Evolutionary conservation across 2,329 filamentous ascomycete genomes (phyloP).

Genomic region (Alternaria hordeiaustralica): DNA sequence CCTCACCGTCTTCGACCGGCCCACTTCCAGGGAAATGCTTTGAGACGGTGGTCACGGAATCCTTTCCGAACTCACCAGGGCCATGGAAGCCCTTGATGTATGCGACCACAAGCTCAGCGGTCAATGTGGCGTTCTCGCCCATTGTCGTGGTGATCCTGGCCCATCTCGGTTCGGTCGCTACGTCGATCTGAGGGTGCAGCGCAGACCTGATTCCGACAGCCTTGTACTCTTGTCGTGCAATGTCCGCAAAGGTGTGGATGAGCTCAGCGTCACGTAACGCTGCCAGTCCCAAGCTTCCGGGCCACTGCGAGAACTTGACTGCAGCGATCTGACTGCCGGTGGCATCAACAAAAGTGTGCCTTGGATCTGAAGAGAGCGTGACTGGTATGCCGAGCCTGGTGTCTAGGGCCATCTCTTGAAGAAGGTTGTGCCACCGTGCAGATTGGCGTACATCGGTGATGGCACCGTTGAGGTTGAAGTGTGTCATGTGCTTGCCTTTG

Average conservation of each 20-base stretch:
- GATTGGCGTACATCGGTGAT: conserved; percentile 48
- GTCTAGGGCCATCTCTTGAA: conserved; percentile 54
- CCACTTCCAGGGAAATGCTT: conserved; percentile 64
- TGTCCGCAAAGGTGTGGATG: conserved; percentile 56
- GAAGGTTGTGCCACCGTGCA: conserved; percentile 51
- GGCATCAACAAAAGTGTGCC: conserved; percentile 55
- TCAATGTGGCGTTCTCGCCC: conserved; percentile 58
- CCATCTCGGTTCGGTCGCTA: conserved; percentile 61
- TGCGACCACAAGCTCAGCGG: conserved; percentile 46
- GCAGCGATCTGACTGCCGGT: conserved; percentile 54
- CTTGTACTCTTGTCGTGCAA: conserved; percentile 57
- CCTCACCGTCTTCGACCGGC: conserved; percentile 57
- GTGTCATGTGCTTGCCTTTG: conserved; percentile 49
- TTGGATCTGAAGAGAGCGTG: conserved; percentile 58
- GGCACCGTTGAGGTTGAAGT: conserved; percentile 57
- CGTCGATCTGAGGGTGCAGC: conserved; percentile 60
- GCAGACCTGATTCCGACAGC: conserved; percentile 54
- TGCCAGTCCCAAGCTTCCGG: conserved; percentile 59
- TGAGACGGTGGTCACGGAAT: conserved; percentile 57
- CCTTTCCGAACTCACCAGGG: conserved; percentile 48
- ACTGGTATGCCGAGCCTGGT: conserved; percentile 59
- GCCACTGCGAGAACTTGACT: conserved; percentile 59
- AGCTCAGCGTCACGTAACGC: conserved; percentile 55
- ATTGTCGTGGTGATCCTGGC: conserved; percentile 55
- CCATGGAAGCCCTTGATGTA: conserved; percentile 60